Evolutionary conservation across 257 asterid species (phyloP), one percentile per base, ranked within the genome.

Genomic region (Salvia rosmarinus): DNA sequence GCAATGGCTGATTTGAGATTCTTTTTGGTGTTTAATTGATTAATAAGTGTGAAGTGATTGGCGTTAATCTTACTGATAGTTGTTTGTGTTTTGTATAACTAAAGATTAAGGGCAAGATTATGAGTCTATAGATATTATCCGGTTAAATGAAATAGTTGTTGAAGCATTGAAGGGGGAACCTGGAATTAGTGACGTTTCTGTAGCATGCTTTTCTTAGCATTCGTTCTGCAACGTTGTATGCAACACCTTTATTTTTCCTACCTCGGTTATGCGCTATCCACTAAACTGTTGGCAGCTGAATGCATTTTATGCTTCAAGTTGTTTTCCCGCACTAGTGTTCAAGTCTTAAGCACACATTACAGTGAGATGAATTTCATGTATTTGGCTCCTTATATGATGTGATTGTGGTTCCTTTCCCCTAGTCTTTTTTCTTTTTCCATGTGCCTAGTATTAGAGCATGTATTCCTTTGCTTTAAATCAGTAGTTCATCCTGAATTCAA

Each of bases 301-400:
- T 69, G 67, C 23, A 13, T 54, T 76, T 44, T 32, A 42, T 42
- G 58, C 37, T 61, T 57, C 51, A 51, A 49, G 67, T 21, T 39
- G 58, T 52, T 23, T 19, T 34, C 30, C 30, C 1, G 28, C 47
- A 9, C 47, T 35, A 5, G 13, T 37, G 66, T 28, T 7, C 17
- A 75, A 8, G 8, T 34, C 30, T 66, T 57, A 37, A 34, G 57
- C 70, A 35, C 12, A 25, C 14, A 37, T 68, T 34, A 43, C 47
- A 6, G 19, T 17, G 13, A 58, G 10, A 25, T 55, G 68, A 56
- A 25, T 63, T 32, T 9, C 43, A 54, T 60, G 30, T 37, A 64
- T 69, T 56, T 46, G 42, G 20, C 66, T 71, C 16, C 64, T 71
- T 13, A 32, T 64, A 23, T 17, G 57, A 40, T 46, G 60, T 43